Percentiles rank a stretch among this genome's conserved stretches.
These are phyloP conservation scores for Epichloe hybrida DNA, from an alignment of 2,329 filamentous ascomycete species.

Conservation along the genomic window DNA sequence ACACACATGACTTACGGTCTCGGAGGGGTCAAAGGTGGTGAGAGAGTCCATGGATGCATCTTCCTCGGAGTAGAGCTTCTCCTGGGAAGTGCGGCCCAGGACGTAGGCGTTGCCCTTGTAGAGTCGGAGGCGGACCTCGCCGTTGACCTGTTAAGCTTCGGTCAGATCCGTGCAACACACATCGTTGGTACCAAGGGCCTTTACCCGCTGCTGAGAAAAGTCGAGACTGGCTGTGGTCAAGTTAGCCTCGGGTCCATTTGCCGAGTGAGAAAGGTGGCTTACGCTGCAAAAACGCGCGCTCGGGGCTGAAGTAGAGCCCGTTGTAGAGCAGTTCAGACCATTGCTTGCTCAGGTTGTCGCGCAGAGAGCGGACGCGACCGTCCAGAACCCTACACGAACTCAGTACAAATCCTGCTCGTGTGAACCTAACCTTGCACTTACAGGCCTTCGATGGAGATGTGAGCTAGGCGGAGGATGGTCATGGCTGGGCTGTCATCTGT, in stretches of 20 bases:
- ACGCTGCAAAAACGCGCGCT: slow-evolving; percentile 1
- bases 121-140: slow-evolving; percentile 21
- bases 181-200: background rate
- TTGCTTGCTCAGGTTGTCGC: background rate
- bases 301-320: slow-evolving; percentile 2
- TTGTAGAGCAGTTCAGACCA: slow-evolving; percentile 3
- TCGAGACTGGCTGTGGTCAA: background rate
- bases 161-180: background rate
- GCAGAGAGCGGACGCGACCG: background rate
- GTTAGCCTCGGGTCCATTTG: background rate
- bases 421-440: background rate
- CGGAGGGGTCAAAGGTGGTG: slow-evolving; percentile 25
- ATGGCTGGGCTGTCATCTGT: slow-evolving; percentile 2
- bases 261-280: background rate
- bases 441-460: slow-evolving; percentile 1
- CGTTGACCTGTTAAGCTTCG: slow-evolving; percentile 13
- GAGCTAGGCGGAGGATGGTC: slow-evolving; percentile 1
- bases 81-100: slow-evolving; percentile 24
- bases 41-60: slow-evolving; percentile 35
- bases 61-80: slow-evolving; percentile 34
- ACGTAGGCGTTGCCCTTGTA: slow-evolving; percentile 25
- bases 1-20: slow-evolving; percentile 16
- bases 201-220: slow-evolving; percentile 2
- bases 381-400: background rate
- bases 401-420: background rate